Conservation (phyloP, 306 rosid species). For the Dalbergia cochinchinensis region DNA sequence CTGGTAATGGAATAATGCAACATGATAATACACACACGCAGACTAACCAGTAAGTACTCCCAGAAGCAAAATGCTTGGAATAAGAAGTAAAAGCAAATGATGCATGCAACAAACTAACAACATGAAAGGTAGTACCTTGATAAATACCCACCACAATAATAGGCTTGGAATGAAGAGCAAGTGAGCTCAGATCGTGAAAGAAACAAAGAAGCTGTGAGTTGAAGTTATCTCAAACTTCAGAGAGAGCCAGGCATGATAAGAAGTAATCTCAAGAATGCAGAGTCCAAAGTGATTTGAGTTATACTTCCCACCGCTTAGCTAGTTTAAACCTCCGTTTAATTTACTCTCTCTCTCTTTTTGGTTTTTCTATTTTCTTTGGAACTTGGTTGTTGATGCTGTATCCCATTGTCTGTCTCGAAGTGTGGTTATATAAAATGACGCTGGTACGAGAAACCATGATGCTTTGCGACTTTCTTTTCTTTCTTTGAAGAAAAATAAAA, state of each 20-base stretch:
- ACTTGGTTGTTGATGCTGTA: conserved; percentile 40
- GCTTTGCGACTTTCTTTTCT: conserved; percentile 35
- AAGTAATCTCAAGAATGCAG: neutral
- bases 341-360: neutral
- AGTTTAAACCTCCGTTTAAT: neutral
- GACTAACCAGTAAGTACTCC: neutral
- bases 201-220: neutral
- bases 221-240: conserved; percentile 4
- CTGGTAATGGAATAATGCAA: conserved; percentile 16
- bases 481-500: conserved; percentile 22
- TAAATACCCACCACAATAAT: neutral
- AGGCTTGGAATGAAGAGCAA: conserved; percentile 1
- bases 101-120: neutral
- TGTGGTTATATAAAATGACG: conserved; percentile 46
- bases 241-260: neutral
- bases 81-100: neutral
- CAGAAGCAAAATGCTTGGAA: neutral
- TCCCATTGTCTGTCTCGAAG: conserved; percentile 40
- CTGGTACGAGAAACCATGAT: conserved; percentile 56
- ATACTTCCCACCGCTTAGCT: neutral
- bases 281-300: conserved; percentile 33
- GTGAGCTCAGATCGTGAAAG: neutral
- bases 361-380: conserved; percentile 24
- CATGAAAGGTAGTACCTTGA: conserved; percentile 36
- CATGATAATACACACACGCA: neutral